Percentiles rank a stretch among this genome's conserved stretches.
Conservation (phyloP, 1,284 basidiomycete species). For the Thelephora terrestris region DNA sequence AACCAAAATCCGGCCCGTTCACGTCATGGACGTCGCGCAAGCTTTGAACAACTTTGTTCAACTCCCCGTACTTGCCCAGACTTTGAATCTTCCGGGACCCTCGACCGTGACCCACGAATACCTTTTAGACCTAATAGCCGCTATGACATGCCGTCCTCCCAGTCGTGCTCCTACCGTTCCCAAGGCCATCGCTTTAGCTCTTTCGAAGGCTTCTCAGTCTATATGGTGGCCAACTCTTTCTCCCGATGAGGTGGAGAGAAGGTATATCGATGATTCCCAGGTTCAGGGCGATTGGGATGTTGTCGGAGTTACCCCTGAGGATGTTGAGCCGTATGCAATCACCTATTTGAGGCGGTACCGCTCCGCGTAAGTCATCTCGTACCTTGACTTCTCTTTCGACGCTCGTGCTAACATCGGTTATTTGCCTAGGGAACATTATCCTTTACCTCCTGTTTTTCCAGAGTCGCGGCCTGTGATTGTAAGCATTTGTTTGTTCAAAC, state of each 20-base stretch:
- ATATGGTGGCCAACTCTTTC: slow-evolving; percentile 92
- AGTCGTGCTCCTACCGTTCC: slow-evolving; percentile 69
- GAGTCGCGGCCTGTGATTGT: slow-evolving; percentile 9
- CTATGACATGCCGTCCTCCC: slow-evolving; percentile 70
- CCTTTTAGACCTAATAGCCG: slow-evolving; percentile 73
- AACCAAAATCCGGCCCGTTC: slow-evolving; percentile 85
- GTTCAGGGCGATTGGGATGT: slow-evolving; percentile 54
- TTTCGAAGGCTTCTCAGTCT: slow-evolving; percentile 61
- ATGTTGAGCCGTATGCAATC: slow-evolving; percentile 86
- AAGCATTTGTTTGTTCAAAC: not conserved
- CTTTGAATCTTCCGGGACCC: slow-evolving; percentile 83
- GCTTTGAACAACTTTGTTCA: slow-evolving; percentile 77
- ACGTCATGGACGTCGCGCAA: slow-evolving; percentile 93
- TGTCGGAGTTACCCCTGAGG: slow-evolving; percentile 65
- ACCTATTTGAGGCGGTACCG: slow-evolving; percentile 88
- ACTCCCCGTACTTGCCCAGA: slow-evolving; percentile 51
- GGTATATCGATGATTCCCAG: slow-evolving; percentile 79
- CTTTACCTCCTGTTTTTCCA: slow-evolving; percentile 17
- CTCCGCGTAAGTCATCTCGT: slow-evolving; percentile 50
- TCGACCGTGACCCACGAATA: slow-evolving; percentile 81
- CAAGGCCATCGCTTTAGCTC: slow-evolving; percentile 57
- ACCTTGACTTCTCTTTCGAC: slow-evolving; percentile 6
- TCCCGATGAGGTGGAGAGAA: slow-evolving; percentile 85
- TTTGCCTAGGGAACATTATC: slow-evolving; percentile 14
- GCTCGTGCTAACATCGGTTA: not conserved